phyloP scores from a whole-genome alignment of 371 early-diverging fungal genomes.

The Mucor mucedo region DNA sequence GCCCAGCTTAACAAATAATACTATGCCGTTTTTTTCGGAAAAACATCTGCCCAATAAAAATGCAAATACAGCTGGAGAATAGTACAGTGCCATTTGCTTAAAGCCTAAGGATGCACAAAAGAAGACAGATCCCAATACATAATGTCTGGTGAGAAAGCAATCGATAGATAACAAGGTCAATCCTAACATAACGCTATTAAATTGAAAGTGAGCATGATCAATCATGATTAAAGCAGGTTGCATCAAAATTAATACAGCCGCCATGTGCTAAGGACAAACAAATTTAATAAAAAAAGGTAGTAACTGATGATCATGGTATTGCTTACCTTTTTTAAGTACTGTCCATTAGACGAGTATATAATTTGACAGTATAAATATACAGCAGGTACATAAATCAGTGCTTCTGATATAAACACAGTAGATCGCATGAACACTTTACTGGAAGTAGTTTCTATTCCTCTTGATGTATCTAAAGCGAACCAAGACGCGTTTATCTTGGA shows the following conservation, averaged over 20 bases:
- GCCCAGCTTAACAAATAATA: constrained; percentile 77
- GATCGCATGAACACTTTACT: constrained; percentile 90
- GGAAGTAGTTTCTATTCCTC: constrained; percentile 76
- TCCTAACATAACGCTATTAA: constrained; percentile 95
- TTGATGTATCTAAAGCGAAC: constrained; percentile 86
- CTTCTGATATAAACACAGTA: constrained; percentile 79
- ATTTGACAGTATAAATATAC: constrained; percentile 63
- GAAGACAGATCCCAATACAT: constrained; percentile 72
- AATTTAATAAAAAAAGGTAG: neutral
- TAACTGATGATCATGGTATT: neutral
- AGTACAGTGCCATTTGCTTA: constrained; percentile 97
- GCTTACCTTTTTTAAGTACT: constrained; percentile 34
- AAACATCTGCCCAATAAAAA: constrained; percentile 83
- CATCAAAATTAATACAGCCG: constrained; percentile 68
- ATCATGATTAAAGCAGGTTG: constrained; percentile 89
- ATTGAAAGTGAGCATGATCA: constrained; percentile 97
- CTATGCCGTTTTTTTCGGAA: constrained; percentile 41
- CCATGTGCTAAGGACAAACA: constrained; percentile 34
- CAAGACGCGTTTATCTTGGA: constrained; percentile 76
- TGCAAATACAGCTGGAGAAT: constrained; percentile 87
- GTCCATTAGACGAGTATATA: constrained; percentile 37
- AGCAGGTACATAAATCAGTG: constrained; percentile 78
- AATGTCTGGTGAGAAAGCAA: constrained; percentile 63
- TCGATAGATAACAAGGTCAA: constrained; percentile 78
- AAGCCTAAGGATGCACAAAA: constrained; percentile 86